These are phyloP conservation scores for Prototheca wickerhamii DNA, from an alignment of 163 green algal genomes.

Conservation along the genomic window DNA sequence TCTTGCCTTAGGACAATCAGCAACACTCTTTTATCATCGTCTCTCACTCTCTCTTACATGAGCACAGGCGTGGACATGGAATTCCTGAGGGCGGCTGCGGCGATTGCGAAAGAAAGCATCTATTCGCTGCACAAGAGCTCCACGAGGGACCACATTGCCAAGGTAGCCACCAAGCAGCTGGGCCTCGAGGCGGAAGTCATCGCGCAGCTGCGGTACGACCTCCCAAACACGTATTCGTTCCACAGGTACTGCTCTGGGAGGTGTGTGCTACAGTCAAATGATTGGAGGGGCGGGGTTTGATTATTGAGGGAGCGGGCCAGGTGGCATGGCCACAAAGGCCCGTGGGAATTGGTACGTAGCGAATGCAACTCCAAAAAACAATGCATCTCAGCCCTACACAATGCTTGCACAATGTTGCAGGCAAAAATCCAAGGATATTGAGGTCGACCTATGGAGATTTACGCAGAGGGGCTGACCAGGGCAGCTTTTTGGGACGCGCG, in stretches of 20 bases:
- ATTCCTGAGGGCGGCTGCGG: slow-evolving; percentile 70
- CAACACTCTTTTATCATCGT: background rate
- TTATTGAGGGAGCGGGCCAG: too few relatives aligned
- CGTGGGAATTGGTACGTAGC: background rate
- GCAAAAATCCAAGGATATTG: slow-evolving; percentile 63
- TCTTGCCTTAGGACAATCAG: too few relatives aligned
- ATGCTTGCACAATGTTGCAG: slow-evolving; percentile 15
- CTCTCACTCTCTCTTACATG: too few relatives aligned
- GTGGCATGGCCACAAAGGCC: too few relatives aligned
- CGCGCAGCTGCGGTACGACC: slow-evolving; percentile 77
- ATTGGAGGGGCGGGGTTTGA: too few relatives aligned
- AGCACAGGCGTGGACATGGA: slow-evolving; percentile 61
- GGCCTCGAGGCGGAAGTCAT: slow-evolving; percentile 51
- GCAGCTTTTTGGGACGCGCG: too few relatives aligned
- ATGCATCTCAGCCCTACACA: background rate
- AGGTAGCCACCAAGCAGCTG: slow-evolving; percentile 26
- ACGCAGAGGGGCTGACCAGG: too few relatives aligned
- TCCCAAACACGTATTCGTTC: slow-evolving; percentile 75
- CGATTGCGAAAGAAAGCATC: slow-evolving; percentile 28
- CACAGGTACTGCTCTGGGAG: slow-evolving; percentile 47
- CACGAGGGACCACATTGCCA: slow-evolving; percentile 61
- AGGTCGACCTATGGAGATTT: slow-evolving; percentile 78
- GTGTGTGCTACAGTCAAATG: background rate
- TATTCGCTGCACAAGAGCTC: slow-evolving; percentile 90
- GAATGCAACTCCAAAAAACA: background rate